phyloP scores from a whole-genome alignment of 1,284 basidiomycete genomes.

The Caloboletus inedulis region DNA sequence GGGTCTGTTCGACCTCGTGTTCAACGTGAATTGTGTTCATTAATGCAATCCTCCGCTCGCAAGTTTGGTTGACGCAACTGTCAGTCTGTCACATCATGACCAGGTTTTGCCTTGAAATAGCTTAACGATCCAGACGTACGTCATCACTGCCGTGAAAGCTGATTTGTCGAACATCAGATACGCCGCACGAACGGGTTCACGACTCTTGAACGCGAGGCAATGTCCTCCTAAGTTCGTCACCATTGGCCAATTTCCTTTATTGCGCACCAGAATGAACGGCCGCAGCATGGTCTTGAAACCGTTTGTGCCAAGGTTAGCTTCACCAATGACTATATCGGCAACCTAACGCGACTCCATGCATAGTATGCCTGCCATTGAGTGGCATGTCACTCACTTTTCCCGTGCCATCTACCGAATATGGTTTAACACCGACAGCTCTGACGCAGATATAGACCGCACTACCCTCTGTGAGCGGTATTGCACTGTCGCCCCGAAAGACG shows the following conservation, averaged over 20 bases:
- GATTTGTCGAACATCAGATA: slow-evolving; percentile 7
- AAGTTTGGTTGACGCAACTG: slow-evolving; percentile 9
- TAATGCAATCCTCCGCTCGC: slow-evolving; percentile 17
- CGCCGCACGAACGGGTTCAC: slow-evolving; percentile 10
- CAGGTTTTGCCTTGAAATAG: slow-evolving; percentile 26
- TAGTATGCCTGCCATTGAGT: slow-evolving; percentile 15
- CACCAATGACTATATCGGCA: slow-evolving; percentile 24
- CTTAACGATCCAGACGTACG: slow-evolving; percentile 23
- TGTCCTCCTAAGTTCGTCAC: slow-evolving; percentile 23
- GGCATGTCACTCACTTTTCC: slow-evolving; percentile 18
- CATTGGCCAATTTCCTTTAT: slow-evolving; percentile 12
- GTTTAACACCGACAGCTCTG: slow-evolving; percentile 12
- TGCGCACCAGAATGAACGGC: slow-evolving; percentile 11
- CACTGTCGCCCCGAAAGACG: not conserved
- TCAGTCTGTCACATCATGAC: no score
- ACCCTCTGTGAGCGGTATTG: not conserved
- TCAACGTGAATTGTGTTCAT: slow-evolving; percentile 16
- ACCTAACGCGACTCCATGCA: slow-evolving; percentile 14
- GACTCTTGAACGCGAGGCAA: slow-evolving; percentile 14
- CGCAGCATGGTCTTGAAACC: slow-evolving; percentile 18
- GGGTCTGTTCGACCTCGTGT: slow-evolving; percentile 28
- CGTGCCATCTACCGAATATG: slow-evolving; percentile 25
- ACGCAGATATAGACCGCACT: slow-evolving; percentile 26
- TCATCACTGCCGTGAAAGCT: slow-evolving; percentile 23
- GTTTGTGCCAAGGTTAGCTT: slow-evolving; percentile 17